A percentile compares a stretch with the other conserved stretches of the same genome.
Conservation (phyloP, 2,329 filamentous ascomycete species). For the Microascus cirrosus region DNA sequence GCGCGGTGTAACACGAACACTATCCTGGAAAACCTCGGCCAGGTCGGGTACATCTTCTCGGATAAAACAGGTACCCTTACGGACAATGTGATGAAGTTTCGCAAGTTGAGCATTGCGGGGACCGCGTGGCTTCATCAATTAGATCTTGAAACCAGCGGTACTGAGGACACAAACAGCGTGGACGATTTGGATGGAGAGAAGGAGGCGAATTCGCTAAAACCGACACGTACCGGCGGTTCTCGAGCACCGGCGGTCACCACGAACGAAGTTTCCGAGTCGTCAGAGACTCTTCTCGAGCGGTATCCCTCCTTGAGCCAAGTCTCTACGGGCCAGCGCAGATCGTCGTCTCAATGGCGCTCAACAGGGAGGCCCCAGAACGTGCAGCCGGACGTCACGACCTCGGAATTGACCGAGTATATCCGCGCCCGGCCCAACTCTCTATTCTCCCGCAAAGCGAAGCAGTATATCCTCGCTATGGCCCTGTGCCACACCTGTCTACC, state of each 20-base stretch:
- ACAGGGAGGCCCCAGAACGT: constrained; percentile 33
- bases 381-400: constrained; percentile 52
- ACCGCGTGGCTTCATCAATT: constrained; percentile 80
- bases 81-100: constrained; percentile 91
- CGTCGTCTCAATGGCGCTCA: constrained; percentile 38
- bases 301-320: neutral
- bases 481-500: constrained; percentile 88
- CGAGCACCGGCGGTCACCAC: neutral
- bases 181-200: constrained; percentile 10
- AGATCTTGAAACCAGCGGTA: constrained; percentile 40
- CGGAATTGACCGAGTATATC: constrained; percentile 69
- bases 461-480: constrained; percentile 76
- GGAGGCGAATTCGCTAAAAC: constrained; percentile 8
- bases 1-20: constrained; percentile 87
- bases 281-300: neutral
- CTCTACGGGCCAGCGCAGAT: constrained; percentile 13
- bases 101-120: constrained; percentile 81
- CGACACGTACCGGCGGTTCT: neutral
- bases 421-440: constrained; percentile 61
- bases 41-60: constrained; percentile 82
- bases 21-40: constrained; percentile 86
- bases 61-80: constrained; percentile 94
- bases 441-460: constrained; percentile 68
- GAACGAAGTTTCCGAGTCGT: neutral
- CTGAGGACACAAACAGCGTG: constrained; percentile 9